Conservation (phyloP, 495 filamentous ascomycete species). For the Jackrogersella minutella region DNA sequence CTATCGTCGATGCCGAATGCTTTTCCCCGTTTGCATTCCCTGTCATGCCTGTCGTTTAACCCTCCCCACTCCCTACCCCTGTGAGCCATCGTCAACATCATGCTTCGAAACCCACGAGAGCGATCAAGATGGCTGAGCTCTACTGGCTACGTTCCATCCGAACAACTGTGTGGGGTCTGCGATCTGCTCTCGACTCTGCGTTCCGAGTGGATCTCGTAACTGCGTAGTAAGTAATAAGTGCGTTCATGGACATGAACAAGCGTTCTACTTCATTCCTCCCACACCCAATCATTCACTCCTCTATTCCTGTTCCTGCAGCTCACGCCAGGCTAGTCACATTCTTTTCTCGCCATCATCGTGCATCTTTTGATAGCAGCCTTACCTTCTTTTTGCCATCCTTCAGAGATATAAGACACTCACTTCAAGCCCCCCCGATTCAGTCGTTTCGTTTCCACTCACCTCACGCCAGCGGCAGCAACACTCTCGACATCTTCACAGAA, state of each 20-base stretch:
- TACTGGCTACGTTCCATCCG: slow-evolving; percentile 46
- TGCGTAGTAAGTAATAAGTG: slow-evolving; percentile 29
- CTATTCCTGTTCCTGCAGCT: slow-evolving; percentile 42
- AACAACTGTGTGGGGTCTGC: slow-evolving; percentile 32
- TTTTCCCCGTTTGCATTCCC: slow-evolving; percentile 28
- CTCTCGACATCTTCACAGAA: slow-evolving; percentile 39
- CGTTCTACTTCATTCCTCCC: slow-evolving; percentile 41
- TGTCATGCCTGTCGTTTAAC: slow-evolving; percentile 10
- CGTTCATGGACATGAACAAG: slow-evolving; percentile 7
- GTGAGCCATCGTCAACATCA: slow-evolving; percentile 31
- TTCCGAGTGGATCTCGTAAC: slow-evolving; percentile 33
- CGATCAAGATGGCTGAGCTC: slow-evolving; percentile 39
- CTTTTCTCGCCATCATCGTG: slow-evolving; percentile 31
- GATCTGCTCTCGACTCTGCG: slow-evolving; percentile 33
- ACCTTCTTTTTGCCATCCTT: slow-evolving; percentile 37
- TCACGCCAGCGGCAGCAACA: slow-evolving; percentile 43
- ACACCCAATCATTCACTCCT: slow-evolving; percentile 42
- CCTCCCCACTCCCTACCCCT: slow-evolving; percentile 9
- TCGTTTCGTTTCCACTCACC: slow-evolving; percentile 39
- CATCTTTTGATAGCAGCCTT: slow-evolving; percentile 39
- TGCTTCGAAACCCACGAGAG: slow-evolving; percentile 43
- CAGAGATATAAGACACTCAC: slow-evolving; percentile 42
- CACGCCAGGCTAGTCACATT: slow-evolving; percentile 29
- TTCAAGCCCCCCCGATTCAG: slow-evolving; percentile 32
- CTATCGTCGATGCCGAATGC: slow-evolving; percentile 27